These are phyloP conservation scores for Amanita pallidorosea DNA, from an alignment of 768 basidiomycete species.

Conservation along the genomic window DNA sequence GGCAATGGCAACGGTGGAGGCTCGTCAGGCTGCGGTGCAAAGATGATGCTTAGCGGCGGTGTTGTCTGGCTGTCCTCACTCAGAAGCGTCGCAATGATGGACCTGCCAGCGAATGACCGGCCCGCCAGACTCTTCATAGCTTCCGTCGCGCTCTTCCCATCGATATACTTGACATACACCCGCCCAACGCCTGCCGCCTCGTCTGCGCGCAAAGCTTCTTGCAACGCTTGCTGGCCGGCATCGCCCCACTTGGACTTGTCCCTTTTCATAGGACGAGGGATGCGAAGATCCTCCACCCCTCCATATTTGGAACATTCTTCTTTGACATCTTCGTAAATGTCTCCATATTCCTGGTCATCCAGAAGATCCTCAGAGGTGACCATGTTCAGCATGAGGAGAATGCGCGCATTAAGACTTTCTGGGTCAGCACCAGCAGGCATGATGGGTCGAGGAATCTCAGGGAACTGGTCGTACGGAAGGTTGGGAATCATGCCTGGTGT, in stretches of 20 bases:
- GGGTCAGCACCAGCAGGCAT: conserved; percentile 70
- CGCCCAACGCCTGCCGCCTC: conserved; percentile 91
- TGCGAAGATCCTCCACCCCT: conserved; percentile 70
- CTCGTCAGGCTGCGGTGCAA: conserved; percentile 75
- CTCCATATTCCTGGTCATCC: conserved; percentile 87
- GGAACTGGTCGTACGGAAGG: conserved; percentile 71
- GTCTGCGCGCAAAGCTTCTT: conserved; percentile 64
- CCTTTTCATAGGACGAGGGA: conserved; percentile 83
- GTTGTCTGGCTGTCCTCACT: conserved; percentile 80
- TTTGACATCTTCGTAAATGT: conserved; percentile 90
- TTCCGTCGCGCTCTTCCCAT: conserved; percentile 46
- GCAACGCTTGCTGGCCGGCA: conserved; percentile 43
- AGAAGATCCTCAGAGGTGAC: conserved; percentile 86
- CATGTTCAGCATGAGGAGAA: conserved; percentile 98
- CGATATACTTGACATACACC: conserved; percentile 84
- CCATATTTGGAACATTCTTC: conserved; percentile 83
- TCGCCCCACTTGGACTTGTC: conserved; percentile 78
- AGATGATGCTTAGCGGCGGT: conserved; percentile 72
- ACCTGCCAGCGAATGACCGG: conserved; percentile 75
- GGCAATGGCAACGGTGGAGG: conserved; percentile 54
- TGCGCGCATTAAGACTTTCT: conserved; percentile 53
- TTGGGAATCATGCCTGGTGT: conserved; percentile 52
- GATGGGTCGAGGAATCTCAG: conserved; percentile 78
- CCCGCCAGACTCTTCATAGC: conserved; percentile 88
- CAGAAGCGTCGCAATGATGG: conserved; percentile 78